Percentiles rank a stretch among this genome's conserved stretches.
phyloP scores from a whole-genome alignment of 1,284 basidiomycete genomes.

The Apiotrichum gracile region DNA sequence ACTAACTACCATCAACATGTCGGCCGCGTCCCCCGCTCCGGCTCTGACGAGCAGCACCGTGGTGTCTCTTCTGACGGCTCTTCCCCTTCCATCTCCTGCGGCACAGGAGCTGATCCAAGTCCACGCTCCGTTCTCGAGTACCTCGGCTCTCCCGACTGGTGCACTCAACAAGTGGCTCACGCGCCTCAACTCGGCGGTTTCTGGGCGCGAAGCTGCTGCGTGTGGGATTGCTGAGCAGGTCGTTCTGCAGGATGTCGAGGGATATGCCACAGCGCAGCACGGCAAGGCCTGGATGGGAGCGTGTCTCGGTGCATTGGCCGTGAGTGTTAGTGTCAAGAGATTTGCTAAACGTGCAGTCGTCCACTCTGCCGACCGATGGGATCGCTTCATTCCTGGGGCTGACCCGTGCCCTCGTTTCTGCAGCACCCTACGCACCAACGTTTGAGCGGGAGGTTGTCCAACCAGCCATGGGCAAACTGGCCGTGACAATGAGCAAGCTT shows the following conservation, averaged over 20 bases:
- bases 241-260: constrained; percentile 36
- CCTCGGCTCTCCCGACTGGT: constrained; percentile 25
- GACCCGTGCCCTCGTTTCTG: constrained; percentile 22
- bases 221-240: constrained; percentile 25
- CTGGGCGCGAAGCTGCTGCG: constrained; percentile 23
- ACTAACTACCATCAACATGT: neutral
- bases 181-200: constrained; percentile 34
- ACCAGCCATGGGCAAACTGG: constrained; percentile 41
- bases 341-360: constrained; percentile 3
- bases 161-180: constrained; percentile 30
- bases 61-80: constrained; percentile 23
- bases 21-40: neutral
- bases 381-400: constrained; percentile 21
- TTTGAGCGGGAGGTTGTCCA: constrained; percentile 41
- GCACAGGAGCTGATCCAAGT: constrained; percentile 24
- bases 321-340: too few species aligned
- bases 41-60: constrained; percentile 1
- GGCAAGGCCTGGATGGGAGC: constrained; percentile 40
- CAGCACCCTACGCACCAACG: constrained; percentile 29
- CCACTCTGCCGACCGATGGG: neutral
- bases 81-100: constrained; percentile 29
- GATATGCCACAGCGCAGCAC: constrained; percentile 28
- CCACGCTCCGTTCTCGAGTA: constrained; percentile 25
- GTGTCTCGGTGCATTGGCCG: constrained; percentile 25
- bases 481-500: constrained; percentile 28